phyloP scores from a whole-genome alignment of 2,329 filamentous ascomycete species.

The Aspergillus bombycis region DNA sequence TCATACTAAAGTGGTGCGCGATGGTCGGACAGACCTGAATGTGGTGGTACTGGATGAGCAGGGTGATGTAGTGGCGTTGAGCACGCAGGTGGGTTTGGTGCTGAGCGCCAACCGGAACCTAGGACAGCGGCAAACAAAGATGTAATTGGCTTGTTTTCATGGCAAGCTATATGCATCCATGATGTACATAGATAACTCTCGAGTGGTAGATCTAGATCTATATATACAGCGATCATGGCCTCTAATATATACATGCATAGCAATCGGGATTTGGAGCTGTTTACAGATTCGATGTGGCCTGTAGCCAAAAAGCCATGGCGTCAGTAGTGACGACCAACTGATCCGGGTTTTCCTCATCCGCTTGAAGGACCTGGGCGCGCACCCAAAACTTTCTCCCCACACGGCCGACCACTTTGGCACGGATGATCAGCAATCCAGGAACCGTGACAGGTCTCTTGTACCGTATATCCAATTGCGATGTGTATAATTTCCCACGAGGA shows the following conservation, averaged over 20 bases:
- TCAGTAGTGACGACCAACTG: conserved; percentile 41
- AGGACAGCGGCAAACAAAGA: conserved; percentile 44
- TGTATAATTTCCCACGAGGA: conserved; percentile 39
- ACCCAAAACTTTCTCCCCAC: conserved; percentile 47
- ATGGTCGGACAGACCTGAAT: conserved; percentile 76
- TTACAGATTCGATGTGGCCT: conserved; percentile 23
- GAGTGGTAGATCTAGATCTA: background rate
- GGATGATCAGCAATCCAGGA: conserved; percentile 41
- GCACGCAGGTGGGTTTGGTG: conserved; percentile 69
- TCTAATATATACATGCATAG: background rate
- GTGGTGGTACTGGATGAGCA: conserved; percentile 66
- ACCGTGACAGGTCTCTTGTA: conserved; percentile 42
- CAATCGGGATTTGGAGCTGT: background rate
- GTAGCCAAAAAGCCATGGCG: conserved; percentile 47
- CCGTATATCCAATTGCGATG: conserved; percentile 45
- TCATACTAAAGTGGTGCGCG: conserved; percentile 66
- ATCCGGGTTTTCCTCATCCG: conserved; percentile 35
- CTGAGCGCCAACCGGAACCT: conserved; percentile 67
- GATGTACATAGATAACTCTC: conserved; percentile 2
- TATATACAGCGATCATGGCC: background rate
- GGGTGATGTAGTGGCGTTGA: conserved; percentile 68
- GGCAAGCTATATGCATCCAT: conserved; percentile 15
- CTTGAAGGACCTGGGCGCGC: conserved; percentile 43
- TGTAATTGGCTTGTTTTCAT: conserved; percentile 17
- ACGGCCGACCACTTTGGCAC: conserved; percentile 39